Conservation (phyloP, 2,329 filamentous ascomycete genomes). For the Colletotrichum orbiculare region DNA sequence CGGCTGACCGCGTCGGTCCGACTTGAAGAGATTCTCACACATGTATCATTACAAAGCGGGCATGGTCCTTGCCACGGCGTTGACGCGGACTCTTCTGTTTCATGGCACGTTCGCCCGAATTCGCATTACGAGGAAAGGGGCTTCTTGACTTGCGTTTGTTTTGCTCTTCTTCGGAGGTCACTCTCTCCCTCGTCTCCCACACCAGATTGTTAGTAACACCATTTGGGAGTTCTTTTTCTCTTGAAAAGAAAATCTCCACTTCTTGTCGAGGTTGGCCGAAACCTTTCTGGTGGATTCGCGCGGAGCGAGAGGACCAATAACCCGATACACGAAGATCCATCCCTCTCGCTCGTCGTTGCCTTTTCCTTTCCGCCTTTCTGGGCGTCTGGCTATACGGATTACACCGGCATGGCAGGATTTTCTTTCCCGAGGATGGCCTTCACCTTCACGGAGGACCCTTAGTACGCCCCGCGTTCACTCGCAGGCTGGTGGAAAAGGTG, state of each 20-base stretch:
- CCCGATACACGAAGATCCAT: conserved; percentile 42
- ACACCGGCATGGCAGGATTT: conserved; percentile 22
- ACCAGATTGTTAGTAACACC: conserved; percentile 62
- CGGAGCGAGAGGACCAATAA: conserved; percentile 53
- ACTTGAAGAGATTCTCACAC: conserved; percentile 19
- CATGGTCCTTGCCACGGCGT: conserved; percentile 33
- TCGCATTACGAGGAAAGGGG: conserved; percentile 31
- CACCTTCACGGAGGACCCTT: conserved; percentile 23
- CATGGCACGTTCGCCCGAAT: conserved; percentile 21
- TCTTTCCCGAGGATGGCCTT: conserved; percentile 36
- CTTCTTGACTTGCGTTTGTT: conserved; percentile 22
- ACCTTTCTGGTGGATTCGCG: conserved; percentile 55
- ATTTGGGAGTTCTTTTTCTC: conserved; percentile 53
- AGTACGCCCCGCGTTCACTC: conserved; percentile 31
- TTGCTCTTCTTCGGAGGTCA: conserved; percentile 40
- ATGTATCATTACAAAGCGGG: conserved; percentile 32
- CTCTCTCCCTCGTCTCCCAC: conserved; percentile 54
- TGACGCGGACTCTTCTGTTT: conserved; percentile 32
- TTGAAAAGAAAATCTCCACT: conserved; percentile 54
- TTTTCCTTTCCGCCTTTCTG: conserved; percentile 22
- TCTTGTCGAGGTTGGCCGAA: conserved; percentile 62
- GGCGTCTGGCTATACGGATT: conserved; percentile 13
- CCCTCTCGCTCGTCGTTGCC: conserved; percentile 43
- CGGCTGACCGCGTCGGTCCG: conserved; percentile 16
- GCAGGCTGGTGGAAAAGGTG: conserved; percentile 21